phyloP scores from a whole-genome alignment of 2,329 filamentous ascomycete genomes.

The Tolypocladium sp. region DNA sequence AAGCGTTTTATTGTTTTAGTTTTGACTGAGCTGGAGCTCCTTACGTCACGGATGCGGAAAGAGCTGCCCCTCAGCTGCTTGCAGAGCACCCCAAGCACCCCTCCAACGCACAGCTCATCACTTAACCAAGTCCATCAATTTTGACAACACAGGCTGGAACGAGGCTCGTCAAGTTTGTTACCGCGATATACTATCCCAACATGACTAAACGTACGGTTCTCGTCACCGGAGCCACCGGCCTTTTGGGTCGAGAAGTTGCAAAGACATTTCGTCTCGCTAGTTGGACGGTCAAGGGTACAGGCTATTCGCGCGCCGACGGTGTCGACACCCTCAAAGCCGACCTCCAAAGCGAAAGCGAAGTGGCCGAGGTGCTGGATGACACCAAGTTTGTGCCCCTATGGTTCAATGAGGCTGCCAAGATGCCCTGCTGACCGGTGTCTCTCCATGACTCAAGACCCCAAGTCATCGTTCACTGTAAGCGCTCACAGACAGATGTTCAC shows the following conservation, averaged over 20 bases:
- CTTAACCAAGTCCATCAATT: neutral
- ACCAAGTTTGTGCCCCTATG: slow-evolving; percentile 37
- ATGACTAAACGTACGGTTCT: slow-evolving; percentile 44
- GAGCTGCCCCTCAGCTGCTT: neutral
- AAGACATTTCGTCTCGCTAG: slow-evolving; percentile 51
- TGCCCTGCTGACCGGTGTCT: neutral
- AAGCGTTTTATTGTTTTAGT: neutral
- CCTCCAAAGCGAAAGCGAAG: slow-evolving; percentile 34
- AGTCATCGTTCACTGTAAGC: slow-evolving; percentile 75
- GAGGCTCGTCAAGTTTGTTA: neutral
- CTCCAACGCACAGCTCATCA: neutral
- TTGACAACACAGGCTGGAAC: neutral
- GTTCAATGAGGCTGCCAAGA: neutral
- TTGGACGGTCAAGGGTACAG: slow-evolving; percentile 67
- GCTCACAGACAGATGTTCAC: neutral
- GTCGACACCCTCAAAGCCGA: slow-evolving; percentile 55
- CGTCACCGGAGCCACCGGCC: slow-evolving; percentile 75
- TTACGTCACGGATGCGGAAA: neutral
- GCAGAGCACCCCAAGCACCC: no score
- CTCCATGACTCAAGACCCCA: slow-evolving; percentile 45
- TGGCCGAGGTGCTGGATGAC: slow-evolving; percentile 41
- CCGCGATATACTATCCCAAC: neutral
- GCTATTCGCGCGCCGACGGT: slow-evolving; percentile 64
- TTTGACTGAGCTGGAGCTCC: neutral
- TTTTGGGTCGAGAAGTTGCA: slow-evolving; percentile 72